Base-by-base conservation (phyloP, 2,329 filamentous ascomycete species). In the Blumeria hordei region DNA sequence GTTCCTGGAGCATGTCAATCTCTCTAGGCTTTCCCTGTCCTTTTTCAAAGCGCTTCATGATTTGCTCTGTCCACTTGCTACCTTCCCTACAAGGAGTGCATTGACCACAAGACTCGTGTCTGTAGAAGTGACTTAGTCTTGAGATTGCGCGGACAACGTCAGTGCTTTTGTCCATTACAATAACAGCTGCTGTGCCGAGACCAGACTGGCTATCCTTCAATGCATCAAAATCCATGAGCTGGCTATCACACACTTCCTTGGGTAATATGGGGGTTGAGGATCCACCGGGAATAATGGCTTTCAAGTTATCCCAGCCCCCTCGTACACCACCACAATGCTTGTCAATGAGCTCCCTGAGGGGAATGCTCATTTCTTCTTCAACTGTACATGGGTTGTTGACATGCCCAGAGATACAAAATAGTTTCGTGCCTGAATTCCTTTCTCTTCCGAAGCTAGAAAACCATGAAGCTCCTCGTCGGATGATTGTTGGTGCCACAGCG, bases 31-130 rank as follows among this genome's bases (percentile, higher is more conserved):
- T 81, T 58, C 85, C 92, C 69, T 86, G 80, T 57, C 92, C 92
- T 69, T 85, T 84, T 74, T 94, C 88, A 64, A 98, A 94, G 56
- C 92, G 83, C 70, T 84, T 75, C 92, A 98, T 96, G 70, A 98
- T 96, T 75, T 98, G 88, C 71, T 94, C 85, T 10, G 90, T 95
- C 92, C 92, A 98, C 74, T 94, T 95, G 74, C 84, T 93, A 61
- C 92, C 92, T 73, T 98, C 92, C 67, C 92, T 85, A 77, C 92
- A 98, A n/a, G 92, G 92, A 57, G 92, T 98, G 75, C 92, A 98
- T 73, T 98, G 92, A 58, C 92, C 92, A 70, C 92, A 98, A 61
- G 82, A 88, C 75, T 98, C 92, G 74, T 98, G 92, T 70, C 88
- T 85, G 76, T 98, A 98, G 75, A 98, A 98, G 69, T 90, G 86